Percentiles rank a stretch among this genome's conserved stretches.
Evolutionary conservation across 202 grass and related monocot genomes (phyloP).

Genomic region (Elaeis oleifera): DNA sequence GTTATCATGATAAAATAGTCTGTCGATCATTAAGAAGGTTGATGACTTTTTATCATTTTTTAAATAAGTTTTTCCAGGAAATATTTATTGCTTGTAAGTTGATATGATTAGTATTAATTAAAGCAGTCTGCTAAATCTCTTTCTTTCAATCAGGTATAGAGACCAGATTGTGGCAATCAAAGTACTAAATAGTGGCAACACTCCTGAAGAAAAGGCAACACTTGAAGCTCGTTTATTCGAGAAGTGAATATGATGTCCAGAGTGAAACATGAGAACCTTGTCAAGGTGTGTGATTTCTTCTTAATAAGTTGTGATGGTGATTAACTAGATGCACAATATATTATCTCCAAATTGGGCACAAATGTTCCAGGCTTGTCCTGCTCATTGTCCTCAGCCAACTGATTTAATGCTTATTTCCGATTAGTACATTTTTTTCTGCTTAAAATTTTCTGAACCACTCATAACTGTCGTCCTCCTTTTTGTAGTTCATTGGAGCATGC

Average conservation of each 20-base stretch:
- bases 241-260: constrained; percentile 99
- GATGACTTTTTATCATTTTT: too few relatives aligned
- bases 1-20: too few relatives aligned
- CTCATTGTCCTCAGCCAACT: too few relatives aligned
- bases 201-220: constrained; percentile 59
- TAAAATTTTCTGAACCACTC: constrained; percentile 1
- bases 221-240: constrained; percentile 91
- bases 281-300: constrained; percentile 47
- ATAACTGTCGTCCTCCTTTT: constrained; percentile 5
- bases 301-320: constrained; percentile 12
- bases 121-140: background rate
- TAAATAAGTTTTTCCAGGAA: too few relatives aligned
- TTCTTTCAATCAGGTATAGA: constrained; percentile 39
- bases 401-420: too few relatives aligned
- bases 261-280: constrained; percentile 96
- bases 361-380: too few relatives aligned
- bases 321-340: background rate
- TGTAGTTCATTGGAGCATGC: constrained; percentile 93
- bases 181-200: constrained; percentile 77
- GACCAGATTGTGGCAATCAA: constrained; percentile 94
- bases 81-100: background rate
- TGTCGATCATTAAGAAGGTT: too few relatives aligned
- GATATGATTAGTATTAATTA: background rate
- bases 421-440: background rate
- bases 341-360: too few relatives aligned